Evolutionary conservation across 2,329 filamentous ascomycete species (phyloP).

Genomic region (Kalmusia sp.): DNA sequence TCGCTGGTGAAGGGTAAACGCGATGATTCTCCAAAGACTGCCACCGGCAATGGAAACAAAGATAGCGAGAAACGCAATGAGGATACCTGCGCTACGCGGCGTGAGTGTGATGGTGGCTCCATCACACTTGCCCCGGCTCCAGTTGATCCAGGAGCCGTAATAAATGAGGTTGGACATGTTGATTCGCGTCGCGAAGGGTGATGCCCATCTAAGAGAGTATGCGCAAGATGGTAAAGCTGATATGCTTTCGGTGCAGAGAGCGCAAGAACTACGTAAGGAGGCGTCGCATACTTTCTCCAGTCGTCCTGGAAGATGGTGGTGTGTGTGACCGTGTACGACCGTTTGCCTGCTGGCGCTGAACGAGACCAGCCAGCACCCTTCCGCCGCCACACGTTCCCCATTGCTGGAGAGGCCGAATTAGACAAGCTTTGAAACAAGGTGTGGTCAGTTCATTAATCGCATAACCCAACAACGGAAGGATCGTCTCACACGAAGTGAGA

Average conservation of each 20-base stretch:
- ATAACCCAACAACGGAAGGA: not conserved
- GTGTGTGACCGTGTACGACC: not conserved
- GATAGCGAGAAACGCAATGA: slow-evolving; percentile 41
- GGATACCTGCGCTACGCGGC: slow-evolving; percentile 28
- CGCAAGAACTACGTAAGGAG: not conserved
- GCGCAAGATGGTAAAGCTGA: too few relatives aligned
- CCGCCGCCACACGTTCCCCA: not conserved
- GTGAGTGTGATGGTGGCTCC: slow-evolving; percentile 40
- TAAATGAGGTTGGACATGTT: slow-evolving; percentile 18
- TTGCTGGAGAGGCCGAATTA: not conserved
- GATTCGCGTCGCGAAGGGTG: not conserved
- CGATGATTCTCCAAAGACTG: slow-evolving; percentile 32
- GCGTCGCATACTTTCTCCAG: not conserved
- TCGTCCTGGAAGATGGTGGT: not conserved
- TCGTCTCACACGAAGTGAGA: not conserved
- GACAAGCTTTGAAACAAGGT: slow-evolving; percentile 4
- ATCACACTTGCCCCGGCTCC: slow-evolving; percentile 32
- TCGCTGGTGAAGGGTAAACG: slow-evolving; percentile 31
- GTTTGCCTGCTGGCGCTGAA: not conserved
- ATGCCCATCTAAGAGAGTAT: not conserved
- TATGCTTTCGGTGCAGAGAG: not conserved
- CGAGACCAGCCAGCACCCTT: too few relatives aligned
- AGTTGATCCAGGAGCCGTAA: slow-evolving; percentile 44
- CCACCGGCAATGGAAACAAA: slow-evolving; percentile 34
- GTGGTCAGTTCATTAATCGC: slow-evolving; percentile 6